Conservation (phyloP, 2,329 filamentous ascomycete species). For the Stylonectria norvegica region DNA sequence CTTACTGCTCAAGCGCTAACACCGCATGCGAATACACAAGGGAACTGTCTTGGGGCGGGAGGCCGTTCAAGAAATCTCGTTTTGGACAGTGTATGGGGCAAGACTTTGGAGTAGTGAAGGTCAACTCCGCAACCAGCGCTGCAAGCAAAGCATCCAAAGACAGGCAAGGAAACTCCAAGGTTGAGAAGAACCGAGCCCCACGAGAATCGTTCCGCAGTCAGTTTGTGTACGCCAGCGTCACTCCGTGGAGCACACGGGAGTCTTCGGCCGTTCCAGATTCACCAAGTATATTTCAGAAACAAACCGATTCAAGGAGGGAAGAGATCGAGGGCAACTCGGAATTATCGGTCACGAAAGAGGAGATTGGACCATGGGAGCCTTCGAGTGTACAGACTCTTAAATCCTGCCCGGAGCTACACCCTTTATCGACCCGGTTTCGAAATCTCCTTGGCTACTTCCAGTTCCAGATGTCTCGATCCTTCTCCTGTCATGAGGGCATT, state of each 20-base stretch:
- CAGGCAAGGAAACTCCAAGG: background rate
- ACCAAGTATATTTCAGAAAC: too few species aligned
- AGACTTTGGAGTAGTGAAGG: background rate
- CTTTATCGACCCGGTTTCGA: background rate
- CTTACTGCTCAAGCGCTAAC: background rate
- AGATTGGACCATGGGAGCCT: background rate
- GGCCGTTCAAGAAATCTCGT: background rate
- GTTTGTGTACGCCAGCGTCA: background rate
- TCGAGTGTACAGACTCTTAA: background rate
- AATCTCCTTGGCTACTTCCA: background rate
- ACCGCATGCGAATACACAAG: background rate
- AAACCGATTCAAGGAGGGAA: too few species aligned
- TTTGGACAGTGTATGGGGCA: background rate
- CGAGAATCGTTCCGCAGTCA: background rate
- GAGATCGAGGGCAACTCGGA: too few species aligned
- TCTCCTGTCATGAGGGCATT: background rate
- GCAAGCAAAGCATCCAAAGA: background rate
- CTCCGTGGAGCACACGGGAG: background rate
- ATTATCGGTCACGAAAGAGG: too few species aligned
- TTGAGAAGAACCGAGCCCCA: background rate
- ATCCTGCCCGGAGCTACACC: background rate
- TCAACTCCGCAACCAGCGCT: background rate
- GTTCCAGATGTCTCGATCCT: background rate
- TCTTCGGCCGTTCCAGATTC: background rate
- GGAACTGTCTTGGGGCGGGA: background rate